These are phyloP conservation scores for Hymenoscyphus infarciens DNA, from an alignment of 2,329 filamentous ascomycete genomes.

Conservation along the genomic window DNA sequence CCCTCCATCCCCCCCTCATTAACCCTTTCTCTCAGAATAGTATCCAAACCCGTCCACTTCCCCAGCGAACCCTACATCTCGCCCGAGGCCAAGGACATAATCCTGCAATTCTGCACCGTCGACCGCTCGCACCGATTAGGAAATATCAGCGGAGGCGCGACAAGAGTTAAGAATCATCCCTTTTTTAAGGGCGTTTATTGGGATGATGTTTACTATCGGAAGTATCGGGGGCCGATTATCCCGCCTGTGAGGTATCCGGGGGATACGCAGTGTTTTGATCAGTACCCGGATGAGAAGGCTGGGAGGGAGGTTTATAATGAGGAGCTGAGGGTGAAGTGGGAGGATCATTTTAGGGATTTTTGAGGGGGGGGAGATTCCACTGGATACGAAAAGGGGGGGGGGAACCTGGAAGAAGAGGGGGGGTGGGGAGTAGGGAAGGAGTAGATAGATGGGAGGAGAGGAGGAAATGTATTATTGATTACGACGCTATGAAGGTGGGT, in stretches of 20 bases:
- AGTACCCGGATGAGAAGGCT: slow-evolving; percentile 73
- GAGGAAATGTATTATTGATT: slow-evolving; percentile 3
- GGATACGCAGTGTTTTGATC: slow-evolving; percentile 77
- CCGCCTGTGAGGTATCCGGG: slow-evolving; percentile 70
- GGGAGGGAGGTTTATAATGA: slow-evolving; percentile 63
- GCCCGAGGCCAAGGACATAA: slow-evolving; percentile 67
- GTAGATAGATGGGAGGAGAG: not conserved
- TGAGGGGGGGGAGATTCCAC: too few relatives aligned
- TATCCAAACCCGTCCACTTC: slow-evolving; percentile 36
- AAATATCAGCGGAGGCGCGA: slow-evolving; percentile 72
- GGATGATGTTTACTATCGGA: slow-evolving; percentile 65
- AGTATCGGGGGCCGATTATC: slow-evolving; percentile 66
- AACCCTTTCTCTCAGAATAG: slow-evolving; percentile 36
- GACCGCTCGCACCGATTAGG: slow-evolving; percentile 75
- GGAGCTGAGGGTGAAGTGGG: slow-evolving; percentile 66
- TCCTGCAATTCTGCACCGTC: slow-evolving; percentile 71
- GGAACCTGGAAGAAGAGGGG: too few relatives aligned
- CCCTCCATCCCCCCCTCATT: not conserved
- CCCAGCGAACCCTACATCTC: slow-evolving; percentile 60
- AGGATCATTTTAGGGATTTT: slow-evolving; percentile 69
- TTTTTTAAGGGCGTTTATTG: slow-evolving; percentile 74
- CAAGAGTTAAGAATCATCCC: slow-evolving; percentile 68
- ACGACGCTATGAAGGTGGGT: not conserved
- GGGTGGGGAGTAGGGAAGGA: too few relatives aligned
- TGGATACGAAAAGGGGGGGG: too few relatives aligned